These are phyloP conservation scores for Botrytis elliptica DNA, from an alignment of 2,329 filamentous ascomycete species.

Conservation along the genomic window DNA sequence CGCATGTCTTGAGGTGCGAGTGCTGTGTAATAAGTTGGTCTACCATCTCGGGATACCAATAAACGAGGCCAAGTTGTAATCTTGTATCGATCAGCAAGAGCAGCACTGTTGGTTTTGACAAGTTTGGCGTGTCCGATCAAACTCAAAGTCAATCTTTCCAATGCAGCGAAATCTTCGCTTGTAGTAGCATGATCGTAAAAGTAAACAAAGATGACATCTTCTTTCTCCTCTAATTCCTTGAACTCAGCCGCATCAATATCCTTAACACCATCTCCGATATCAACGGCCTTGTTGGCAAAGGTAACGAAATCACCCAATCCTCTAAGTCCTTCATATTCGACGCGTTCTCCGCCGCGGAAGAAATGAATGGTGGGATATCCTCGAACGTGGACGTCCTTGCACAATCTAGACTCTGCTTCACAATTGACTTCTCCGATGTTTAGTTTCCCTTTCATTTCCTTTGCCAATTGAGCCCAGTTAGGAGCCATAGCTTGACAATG, in stretches of 20 bases:
- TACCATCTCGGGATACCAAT: conserved; percentile 82
- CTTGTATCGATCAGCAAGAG: conserved; percentile 80
- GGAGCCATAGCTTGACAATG: conserved; percentile 93
- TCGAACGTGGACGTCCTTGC: conserved; percentile 79
- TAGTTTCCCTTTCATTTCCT: conserved; percentile 84
- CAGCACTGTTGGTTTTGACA: conserved; percentile 82
- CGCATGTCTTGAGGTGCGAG: conserved; percentile 90
- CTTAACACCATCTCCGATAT: conserved; percentile 71
- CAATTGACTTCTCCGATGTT: conserved; percentile 98
- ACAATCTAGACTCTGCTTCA: conserved; percentile 79
- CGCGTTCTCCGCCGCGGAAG: conserved; percentile 86
- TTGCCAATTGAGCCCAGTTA: conserved; percentile 84
- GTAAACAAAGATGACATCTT: conserved; percentile 95
- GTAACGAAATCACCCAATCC: conserved; percentile 86
- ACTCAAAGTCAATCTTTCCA: conserved; percentile 82
- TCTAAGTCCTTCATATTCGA: conserved; percentile 89
- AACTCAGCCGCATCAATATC: conserved; percentile 78
- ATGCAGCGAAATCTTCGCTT: conserved; percentile 82
- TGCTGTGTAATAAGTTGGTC: conserved; percentile 85
- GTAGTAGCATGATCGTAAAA: conserved; percentile 97
- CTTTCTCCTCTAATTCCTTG: conserved; percentile 81
- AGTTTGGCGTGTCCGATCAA: conserved; percentile 89
- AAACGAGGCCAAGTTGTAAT: conserved; percentile 96
- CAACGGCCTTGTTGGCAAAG: conserved; percentile 83
- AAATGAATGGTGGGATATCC: conserved; percentile 89